Base-by-base conservation (phyloP, 169 alveolate genomes). In the Babesia caballi region DNA sequence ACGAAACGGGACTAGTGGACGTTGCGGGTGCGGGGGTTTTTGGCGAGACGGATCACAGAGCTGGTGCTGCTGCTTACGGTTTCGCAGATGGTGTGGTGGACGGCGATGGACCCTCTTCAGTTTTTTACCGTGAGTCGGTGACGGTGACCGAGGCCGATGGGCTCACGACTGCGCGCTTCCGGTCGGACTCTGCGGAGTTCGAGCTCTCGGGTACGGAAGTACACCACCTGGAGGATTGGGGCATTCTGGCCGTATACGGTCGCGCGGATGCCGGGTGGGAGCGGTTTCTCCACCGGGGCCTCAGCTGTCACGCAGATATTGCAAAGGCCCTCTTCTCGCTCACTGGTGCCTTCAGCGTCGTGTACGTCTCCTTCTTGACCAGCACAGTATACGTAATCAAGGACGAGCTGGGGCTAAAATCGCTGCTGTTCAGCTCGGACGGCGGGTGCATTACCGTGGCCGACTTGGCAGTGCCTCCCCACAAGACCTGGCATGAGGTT, bases 361-460 rank as follows among this genome's bases (percentile, higher is more conserved):
- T 77, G 11, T 67, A 56, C 15, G 49, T 77, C 11, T 77, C 82
- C 19, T 52, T 77, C 61, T 23, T 17, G 9, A 51, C 56, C 19
- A 67, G 51, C 27, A 15, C 9, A 11, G 28, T 77, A 28, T 63
- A 65, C 56, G 32, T 77, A 0, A 4, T 32, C 38, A 77, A 77
- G 73, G 85, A 77, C 28, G 54, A 66, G 38, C 27, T 59, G n/a
- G 82, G 85, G 11, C 27, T 40, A 38, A 77, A 67, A 35, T 77
- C 85, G 21, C 44, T 77, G 49, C 66, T 77, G 27, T 32, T 33
- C n/a, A 7, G 49, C 17, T 15, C 19, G 11, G 56, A 41, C 32
- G 58, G 19, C 4, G 33, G 36, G 9, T 17, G 9, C 0, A 33
- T 77, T 21, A 49, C 58, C 1, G 19, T 77, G 8, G 8, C 75